Conservation (phyloP, 23 red algal genomes). For the Porphyridium purpureum region DNA sequence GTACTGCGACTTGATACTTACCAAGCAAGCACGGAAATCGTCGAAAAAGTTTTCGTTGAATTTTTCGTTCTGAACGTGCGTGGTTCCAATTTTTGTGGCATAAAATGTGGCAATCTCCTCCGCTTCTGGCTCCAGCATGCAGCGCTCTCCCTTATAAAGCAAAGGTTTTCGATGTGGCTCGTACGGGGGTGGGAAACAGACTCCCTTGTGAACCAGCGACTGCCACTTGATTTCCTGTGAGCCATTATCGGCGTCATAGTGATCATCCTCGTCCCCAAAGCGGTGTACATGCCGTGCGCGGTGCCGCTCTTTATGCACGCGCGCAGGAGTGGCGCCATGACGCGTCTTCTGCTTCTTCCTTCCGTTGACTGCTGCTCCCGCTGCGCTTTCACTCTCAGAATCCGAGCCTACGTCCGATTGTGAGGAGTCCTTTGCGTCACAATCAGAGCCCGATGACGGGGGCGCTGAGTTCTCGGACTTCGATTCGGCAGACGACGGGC, state of each 20-base stretch:
- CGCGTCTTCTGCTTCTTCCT: too few relatives aligned
- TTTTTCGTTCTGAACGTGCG: slow-evolving; percentile 53
- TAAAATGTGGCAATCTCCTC: slow-evolving; percentile 98
- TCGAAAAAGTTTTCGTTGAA: slow-evolving; percentile 89
- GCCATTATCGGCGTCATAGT: slow-evolving; percentile 11
- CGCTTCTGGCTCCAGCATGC: slow-evolving; percentile 33
- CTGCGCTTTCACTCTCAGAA: too few relatives aligned
- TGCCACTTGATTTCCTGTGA: slow-evolving; percentile 76
- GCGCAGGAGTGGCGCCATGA: too few relatives aligned
- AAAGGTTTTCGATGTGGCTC: slow-evolving; percentile 50
- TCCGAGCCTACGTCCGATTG: too few relatives aligned
- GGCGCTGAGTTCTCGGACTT: too few relatives aligned
- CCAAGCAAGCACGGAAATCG: slow-evolving; percentile 46
- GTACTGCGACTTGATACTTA: not conserved
- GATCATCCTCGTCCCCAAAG: too few relatives aligned
- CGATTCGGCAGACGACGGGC: too few relatives aligned
- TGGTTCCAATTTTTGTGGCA: slow-evolving; percentile 75
- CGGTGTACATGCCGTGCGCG: too few relatives aligned
- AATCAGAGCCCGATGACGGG: too few relatives aligned
- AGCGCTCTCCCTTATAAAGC: slow-evolving; percentile 52
- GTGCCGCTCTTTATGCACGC: too few relatives aligned
- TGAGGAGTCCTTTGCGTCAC: too few relatives aligned
- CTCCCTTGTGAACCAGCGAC: slow-evolving; percentile 65
- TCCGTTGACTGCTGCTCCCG: too few relatives aligned
- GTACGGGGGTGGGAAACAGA: slow-evolving; percentile 85